Base-by-base conservation (phyloP, 2,329 filamentous ascomycete species). In the Penicillium crustosum region DNA sequence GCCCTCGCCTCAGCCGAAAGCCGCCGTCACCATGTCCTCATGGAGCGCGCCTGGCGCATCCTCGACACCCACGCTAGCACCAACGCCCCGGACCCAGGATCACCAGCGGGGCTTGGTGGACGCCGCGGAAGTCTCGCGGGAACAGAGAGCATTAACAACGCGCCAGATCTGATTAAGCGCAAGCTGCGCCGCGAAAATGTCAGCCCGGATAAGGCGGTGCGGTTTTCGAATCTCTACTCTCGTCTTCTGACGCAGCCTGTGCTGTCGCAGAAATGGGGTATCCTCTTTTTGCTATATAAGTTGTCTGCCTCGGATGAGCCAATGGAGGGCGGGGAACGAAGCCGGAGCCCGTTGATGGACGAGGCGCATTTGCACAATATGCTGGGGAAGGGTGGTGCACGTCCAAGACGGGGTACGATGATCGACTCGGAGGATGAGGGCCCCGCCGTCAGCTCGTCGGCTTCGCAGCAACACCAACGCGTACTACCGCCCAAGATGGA, bases 221-320 rank as follows among this genome's bases (percentile, higher is more conserved):
- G 88, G 61, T 96, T 97, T 76, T 89, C 91, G 25, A 95, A 96
- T 70, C 83, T 99, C 29, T 96, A 97, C 76, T 91, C 91, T 35
- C 85, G 91, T 56, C 83, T 99, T 19, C 81, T 97, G 27, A 90
- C 91, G n/a, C 86, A 97, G 64, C 93, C 93, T 0, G 93, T 97
- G 6, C 82, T 99, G 44, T 89, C 90, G 68, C 90, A 96, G 75
- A 99, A 99, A 83, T 97, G 93, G 92, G 91, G 90, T 3, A 97
- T 99, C 64, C 82, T 99, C 21, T 95, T 95, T 73, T 86, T 99
- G 42, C 84, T 99, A 42, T 89, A 94, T 73, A 87, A 91, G 67
- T 83, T 97, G 48, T 87, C 90, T 60, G 89, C 93, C 69, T 86
- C 84, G 49, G 66, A 68, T 31, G 64, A 60, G 41, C 35, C 54